Evolutionary conservation across 768 basidiomycete species (phyloP), one percentile per base, ranked within the genome.

Genomic region (Psilocybe sp.): DNA sequence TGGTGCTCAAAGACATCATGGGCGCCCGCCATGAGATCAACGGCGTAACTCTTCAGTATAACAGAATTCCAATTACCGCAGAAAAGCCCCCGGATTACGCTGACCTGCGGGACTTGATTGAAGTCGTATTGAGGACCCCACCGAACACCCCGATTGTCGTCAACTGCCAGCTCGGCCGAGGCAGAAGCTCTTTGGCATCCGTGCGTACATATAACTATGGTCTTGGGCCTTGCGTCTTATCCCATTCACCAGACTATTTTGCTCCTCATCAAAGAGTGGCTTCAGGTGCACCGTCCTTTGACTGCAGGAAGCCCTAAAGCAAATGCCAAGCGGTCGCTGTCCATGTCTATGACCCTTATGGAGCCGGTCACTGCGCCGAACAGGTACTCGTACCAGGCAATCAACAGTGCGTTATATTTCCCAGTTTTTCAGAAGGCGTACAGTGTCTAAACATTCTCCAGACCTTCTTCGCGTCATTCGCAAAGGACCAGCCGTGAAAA

Each of bases 111-210:
- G 86, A 90, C 53, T 74, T 96, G 19, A 85, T 94, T 51, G 84
- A 89, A 15, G 77, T 94, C 1, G 85, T 89, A 23, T 73, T 92
- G 35, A 76, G 85, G 9, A 82, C 83, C 5, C 79, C 85, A 6
- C 75, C 79, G 16, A 77, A 80, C 35, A 87, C 88, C 0, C 89
- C 89, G 1, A 88, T 98, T 50, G 85, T 99, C 14, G 80, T 99
- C 33, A 99, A 98, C 61, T 97, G 95, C 60, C 97, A 99, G 62
- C 80, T 99, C 12, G 96, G 93, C 4, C 78, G 92, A 28, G 95
- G 96, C 9, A 77, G 97, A 59, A 95, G 92, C 52, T 96, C 95
- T 0, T 69, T 93, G 43, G 85, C 92, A n/a, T 89, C 94, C 14
- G 90, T 89, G 48, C 55, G 84, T 63, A 11, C 28, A 11, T 14